A percentile compares a stretch with the other conserved stretches of the same genome.
phyloP scores from a whole-genome alignment of 352 stramenopile genomes.

The Phytophthora lateralis region DNA sequence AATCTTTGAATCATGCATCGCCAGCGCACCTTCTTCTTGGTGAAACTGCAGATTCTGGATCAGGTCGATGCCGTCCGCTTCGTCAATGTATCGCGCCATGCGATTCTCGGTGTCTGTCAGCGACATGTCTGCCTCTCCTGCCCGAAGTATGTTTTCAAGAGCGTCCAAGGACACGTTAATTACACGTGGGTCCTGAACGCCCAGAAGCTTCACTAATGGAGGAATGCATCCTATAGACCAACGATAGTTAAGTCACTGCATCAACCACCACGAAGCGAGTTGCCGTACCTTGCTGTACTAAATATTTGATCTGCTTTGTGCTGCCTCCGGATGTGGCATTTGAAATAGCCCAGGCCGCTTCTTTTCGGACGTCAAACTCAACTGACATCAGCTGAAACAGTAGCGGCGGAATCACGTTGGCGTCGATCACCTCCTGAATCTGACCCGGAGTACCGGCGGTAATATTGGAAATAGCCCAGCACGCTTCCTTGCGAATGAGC shows the following conservation, averaged over 20 bases:
- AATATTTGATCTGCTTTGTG: conserved; percentile 95
- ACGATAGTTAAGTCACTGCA: conserved; percentile 2
- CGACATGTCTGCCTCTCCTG: conserved; percentile 88
- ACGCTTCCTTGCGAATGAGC: conserved; percentile 83
- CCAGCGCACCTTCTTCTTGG: conserved; percentile 92
- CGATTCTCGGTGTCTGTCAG: conserved; percentile 89
- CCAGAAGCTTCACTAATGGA: conserved; percentile 95
- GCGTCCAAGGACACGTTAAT: conserved; percentile 98
- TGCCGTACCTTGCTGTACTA: conserved; percentile 92
- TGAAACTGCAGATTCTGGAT: conserved; percentile 98
- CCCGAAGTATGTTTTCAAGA: conserved; percentile 93
- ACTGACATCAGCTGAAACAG: conserved; percentile 61
- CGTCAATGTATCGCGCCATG: conserved; percentile 96
- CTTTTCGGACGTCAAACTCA: conserved; percentile 85
- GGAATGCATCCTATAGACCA: conserved; percentile 89
- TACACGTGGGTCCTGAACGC: conserved; percentile 94
- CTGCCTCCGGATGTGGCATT: conserved; percentile 82
- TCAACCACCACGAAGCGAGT: background rate
- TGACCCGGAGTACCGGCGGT: conserved; percentile 72
- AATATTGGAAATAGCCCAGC: conserved; percentile 87
- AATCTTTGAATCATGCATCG: background rate
- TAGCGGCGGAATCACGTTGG: conserved; percentile 75
- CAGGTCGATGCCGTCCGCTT: conserved; percentile 95
- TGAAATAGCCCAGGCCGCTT: conserved; percentile 85
- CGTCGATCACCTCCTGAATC: conserved; percentile 80